These are phyloP conservation scores for Sanghuangporus sanghuang DNA, from an alignment of 1,284 basidiomycete species.

Conservation along the genomic window DNA sequence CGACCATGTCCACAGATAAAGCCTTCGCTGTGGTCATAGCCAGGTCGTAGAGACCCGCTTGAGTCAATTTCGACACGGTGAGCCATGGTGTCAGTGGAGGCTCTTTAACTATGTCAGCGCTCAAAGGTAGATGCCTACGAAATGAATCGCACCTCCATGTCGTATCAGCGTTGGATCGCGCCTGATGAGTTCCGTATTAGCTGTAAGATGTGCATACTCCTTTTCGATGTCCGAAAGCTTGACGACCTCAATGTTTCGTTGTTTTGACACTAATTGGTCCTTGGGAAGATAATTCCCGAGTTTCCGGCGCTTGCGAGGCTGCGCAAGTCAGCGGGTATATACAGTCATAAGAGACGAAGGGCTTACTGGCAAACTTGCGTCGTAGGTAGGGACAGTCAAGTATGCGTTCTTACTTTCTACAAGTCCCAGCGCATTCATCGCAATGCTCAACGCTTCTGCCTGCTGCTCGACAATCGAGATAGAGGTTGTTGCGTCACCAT, in stretches of 20 bases:
- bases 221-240: constrained; percentile 79
- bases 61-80: constrained; percentile 77
- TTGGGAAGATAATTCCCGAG: constrained; percentile 78
- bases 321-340: constrained; percentile 21
- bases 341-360: constrained; percentile 25
- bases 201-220: constrained; percentile 78
- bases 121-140: constrained; percentile 22
- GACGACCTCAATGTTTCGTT: constrained; percentile 70
- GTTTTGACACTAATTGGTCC: constrained; percentile 56
- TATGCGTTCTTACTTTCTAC: constrained; percentile 81
- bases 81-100: constrained; percentile 63
- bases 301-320: constrained; percentile 63
- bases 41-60: constrained; percentile 73
- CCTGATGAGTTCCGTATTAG: constrained; percentile 73
- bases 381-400: constrained; percentile 58
- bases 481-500: constrained; percentile 45
- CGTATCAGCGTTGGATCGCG: constrained; percentile 48
- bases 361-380: constrained; percentile 37
- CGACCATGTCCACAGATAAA: constrained; percentile 82
- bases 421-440: constrained; percentile 86
- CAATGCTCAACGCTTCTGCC: constrained; percentile 77
- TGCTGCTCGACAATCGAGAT: constrained; percentile 67
- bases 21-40: constrained; percentile 77
- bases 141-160: constrained; percentile 36
- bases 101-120: background rate